Conservation (phyloP, 2,329 filamentous ascomycete species). For the Rhexocercosporidium sp. region DNA sequence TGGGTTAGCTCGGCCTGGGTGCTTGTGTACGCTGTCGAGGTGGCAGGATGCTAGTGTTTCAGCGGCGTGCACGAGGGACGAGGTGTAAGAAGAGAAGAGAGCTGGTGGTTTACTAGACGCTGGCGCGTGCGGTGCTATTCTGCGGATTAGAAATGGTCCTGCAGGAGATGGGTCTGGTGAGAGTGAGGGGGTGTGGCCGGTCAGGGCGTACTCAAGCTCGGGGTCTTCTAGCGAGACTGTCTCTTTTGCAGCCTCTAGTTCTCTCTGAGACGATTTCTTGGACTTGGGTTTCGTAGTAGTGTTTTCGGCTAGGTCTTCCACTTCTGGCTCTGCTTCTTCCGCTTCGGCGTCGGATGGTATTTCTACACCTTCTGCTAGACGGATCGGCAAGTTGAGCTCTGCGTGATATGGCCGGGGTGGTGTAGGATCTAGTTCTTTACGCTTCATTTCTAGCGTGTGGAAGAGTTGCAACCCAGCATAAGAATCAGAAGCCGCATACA, state of each 20-base stretch:
- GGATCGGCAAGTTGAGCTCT: slow-evolving; percentile 70
- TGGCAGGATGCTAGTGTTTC: slow-evolving; percentile 17
- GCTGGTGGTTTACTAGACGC: neutral
- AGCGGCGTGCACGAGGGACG: slow-evolving; percentile 4
- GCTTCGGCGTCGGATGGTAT: slow-evolving; percentile 37
- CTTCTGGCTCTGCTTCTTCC: slow-evolving; percentile 33
- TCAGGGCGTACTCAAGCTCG: slow-evolving; percentile 19
- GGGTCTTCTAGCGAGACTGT: slow-evolving; percentile 39
- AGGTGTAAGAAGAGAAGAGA: slow-evolving; percentile 11
- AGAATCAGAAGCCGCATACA: slow-evolving; percentile 80
- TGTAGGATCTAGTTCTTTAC: slow-evolving; percentile 67
- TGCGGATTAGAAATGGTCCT: neutral
- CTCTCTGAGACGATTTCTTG: slow-evolving; percentile 18
- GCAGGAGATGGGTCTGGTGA: neutral
- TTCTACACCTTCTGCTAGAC: slow-evolving; percentile 52
- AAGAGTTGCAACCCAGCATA: slow-evolving; percentile 81
- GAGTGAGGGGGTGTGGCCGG: neutral
- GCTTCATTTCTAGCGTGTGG: slow-evolving; percentile 70
- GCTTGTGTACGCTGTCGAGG: slow-evolving; percentile 32
- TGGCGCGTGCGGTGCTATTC: neutral
- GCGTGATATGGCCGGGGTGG: slow-evolving; percentile 73
- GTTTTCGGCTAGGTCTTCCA: neutral
- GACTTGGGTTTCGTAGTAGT: neutral
- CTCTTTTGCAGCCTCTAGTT: slow-evolving; percentile 13
- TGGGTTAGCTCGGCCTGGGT: slow-evolving; percentile 16